These are phyloP conservation scores for Hirschioporus abietinus DNA, from an alignment of 768 basidiomycete genomes.

Conservation along the genomic window DNA sequence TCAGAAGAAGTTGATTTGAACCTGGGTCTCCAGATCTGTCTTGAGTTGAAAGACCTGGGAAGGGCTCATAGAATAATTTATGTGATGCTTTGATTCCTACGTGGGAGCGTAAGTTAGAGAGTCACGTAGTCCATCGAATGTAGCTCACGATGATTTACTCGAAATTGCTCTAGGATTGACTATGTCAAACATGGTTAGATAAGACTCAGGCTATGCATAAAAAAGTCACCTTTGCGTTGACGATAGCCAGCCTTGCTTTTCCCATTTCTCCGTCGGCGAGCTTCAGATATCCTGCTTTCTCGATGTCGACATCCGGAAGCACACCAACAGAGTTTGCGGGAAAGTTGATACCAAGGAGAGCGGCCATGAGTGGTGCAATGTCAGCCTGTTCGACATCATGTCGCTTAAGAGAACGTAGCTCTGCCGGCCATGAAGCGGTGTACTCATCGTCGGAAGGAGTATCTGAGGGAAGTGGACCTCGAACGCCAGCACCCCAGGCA, in stretches of 20 bases:
- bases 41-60: slow-evolving; percentile 36
- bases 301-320: slow-evolving; percentile 67
- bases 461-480: slow-evolving; percentile 57
- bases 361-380: slow-evolving; percentile 71
- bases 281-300: slow-evolving; percentile 51
- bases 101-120: background rate
- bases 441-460: slow-evolving; percentile 65
- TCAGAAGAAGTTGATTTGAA: slow-evolving; percentile 28
- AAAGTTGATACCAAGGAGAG: slow-evolving; percentile 66
- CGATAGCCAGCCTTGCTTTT: slow-evolving; percentile 49
- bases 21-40: slow-evolving; percentile 28
- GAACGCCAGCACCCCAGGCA: slow-evolving; percentile 76
- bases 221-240: slow-evolving; percentile 53
- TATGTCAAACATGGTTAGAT: slow-evolving; percentile 17
- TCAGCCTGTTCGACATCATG: slow-evolving; percentile 84
- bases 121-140: background rate
- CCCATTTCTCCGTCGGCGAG: slow-evolving; percentile 40
- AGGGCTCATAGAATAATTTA: slow-evolving; percentile 61
- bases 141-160: slow-evolving; percentile 63
- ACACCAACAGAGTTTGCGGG: slow-evolving; percentile 83
- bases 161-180: slow-evolving; percentile 74
- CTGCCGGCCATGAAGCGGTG: slow-evolving; percentile 50
- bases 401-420: slow-evolving; percentile 49
- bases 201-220: background rate
- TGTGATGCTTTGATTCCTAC: slow-evolving; percentile 58